Evolutionary conservation across 2,329 filamentous ascomycete genomes (phyloP), one percentile per base, ranked within the genome.

Genomic region (Xylaria sp.): DNA sequence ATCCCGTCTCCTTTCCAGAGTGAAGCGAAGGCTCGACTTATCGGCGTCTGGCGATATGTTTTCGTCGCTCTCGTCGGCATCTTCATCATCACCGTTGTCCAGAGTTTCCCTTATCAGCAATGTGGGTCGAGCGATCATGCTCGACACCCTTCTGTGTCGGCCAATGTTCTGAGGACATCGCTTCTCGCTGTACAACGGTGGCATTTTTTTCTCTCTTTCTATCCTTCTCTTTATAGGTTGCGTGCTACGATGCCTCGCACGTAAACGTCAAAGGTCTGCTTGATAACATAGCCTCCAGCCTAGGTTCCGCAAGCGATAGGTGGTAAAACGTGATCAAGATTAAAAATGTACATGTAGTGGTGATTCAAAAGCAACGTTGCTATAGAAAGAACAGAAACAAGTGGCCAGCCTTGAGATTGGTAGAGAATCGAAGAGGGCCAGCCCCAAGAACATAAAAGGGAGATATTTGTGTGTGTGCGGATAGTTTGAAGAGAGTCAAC

Each of bases 361-460:
- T 39, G 20, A 46, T 20, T 39, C 54, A 6, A 15, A 55, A 31
- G n/a, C 13, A 56, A 12, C 10, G 9, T 12, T 13, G 46, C 3
- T 54, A 59, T 28, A 8, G 2, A 31, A 46, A 36, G 31, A 72
- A 71, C 2, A 13, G 51, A 68, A 74, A 67, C 66, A 65, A 49
- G 66, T 59, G 33, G 64, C 72, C 71, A 73, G 66, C 69, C 68
- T 71, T 71, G 70, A 64, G 52, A 66, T 58, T 67, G 66, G 55
- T 68, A 67, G 64, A 76, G 74, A 71, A 73, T 74, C 73, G 73
- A 70, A 75, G 69, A 78, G 74, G 75, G 66, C 76, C 76, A 58
- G 76, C 76, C 77, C 75, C 72, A 68, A 61, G 64, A 65, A 68
- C 55, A 67, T 67, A 61, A 72, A 69, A 66, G 49, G 41, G 60